phyloP scores from a whole-genome alignment of 768 basidiomycete species.

The Mycena metata region DNA sequence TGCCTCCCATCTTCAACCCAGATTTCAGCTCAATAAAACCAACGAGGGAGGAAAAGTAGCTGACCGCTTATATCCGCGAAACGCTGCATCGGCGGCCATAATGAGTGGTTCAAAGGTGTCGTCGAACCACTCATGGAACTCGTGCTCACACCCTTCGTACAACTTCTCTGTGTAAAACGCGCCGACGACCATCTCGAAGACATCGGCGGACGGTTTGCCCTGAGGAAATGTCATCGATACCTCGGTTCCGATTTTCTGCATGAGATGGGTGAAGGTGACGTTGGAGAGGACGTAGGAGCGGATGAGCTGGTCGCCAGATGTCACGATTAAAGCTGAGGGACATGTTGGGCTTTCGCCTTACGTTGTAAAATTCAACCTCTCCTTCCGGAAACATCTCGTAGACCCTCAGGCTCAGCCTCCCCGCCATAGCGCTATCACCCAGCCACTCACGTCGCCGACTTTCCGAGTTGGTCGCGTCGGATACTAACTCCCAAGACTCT shows the following conservation, averaged over 20 bases:
- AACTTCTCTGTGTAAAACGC: slow-evolving; percentile 1
- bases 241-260: slow-evolving; percentile 13
- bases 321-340: neutral
- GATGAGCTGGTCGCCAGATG: neutral
- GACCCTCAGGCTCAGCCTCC: neutral
- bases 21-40: neutral
- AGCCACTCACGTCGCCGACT: slow-evolving; percentile 10
- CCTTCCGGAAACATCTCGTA: slow-evolving; percentile 1
- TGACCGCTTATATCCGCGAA: slow-evolving; percentile 2
- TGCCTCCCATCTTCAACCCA: slow-evolving; percentile 1
- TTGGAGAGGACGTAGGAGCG: slow-evolving; percentile 21
- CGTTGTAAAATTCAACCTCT: neutral
- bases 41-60: neutral
- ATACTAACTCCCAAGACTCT: slow-evolving; percentile 6
- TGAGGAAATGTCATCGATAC: neutral
- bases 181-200: slow-evolving; percentile 16
- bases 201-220: neutral
- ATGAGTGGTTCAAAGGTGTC: slow-evolving; percentile 10
- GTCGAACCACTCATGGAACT: slow-evolving; percentile 18
- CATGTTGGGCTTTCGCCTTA: neutral
- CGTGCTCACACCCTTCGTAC: neutral
- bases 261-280: neutral
- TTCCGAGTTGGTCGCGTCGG: neutral
- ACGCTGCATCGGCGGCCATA: slow-evolving; percentile 5
- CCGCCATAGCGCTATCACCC: neutral